Base-by-base conservation (phyloP, 306 rosid species). In the Vigna nakashimae region DNA sequence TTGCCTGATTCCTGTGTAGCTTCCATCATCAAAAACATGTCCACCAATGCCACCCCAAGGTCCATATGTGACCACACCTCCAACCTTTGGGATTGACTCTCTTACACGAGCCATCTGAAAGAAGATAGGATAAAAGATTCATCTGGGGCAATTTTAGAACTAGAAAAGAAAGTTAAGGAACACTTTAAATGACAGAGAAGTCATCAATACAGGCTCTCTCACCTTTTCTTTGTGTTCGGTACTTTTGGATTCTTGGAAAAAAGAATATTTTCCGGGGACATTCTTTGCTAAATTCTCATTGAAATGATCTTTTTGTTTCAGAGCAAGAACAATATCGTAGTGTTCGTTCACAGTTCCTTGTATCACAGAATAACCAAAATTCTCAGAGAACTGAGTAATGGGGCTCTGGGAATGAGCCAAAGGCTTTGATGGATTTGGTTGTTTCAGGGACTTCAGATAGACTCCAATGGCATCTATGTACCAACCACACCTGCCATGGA, bases 11-110 rank as follows among this genome's bases (percentile, higher is more conserved):
- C 98, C 99, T 26, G 85, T 53, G 48, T 84, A 86, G 46, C 65
- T 28, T 79, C 98, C 95, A 60, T 94, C 98, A 49, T 94, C 93
- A 28, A 94, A 92, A 26, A 74, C 11, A 59, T 75, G 22, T 45
- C 97, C 97, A 1, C 98, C 97, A 13, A 56, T 26, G 74, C 98
- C 97, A 58, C 98, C 97, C 92, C 94, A 92, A 5, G 98, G 89
- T 40, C 91, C 96, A 68, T 83, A 87, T 28, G 85, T 80, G 20
- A 84, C 83, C 50, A 48, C 84, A 22, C 89, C 88, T 69, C 82
- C 89, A 69, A 84, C 88, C 81, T 51, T 84, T 24, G 80, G 20
- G 9, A 84, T 82, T 72, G 76, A 58, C 73, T 38, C 88, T 60
- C 83, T 83, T 22, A 48, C 51, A 65, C 9, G 77, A 45, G 84